phyloP scores from a whole-genome alignment of 257 asterid species.

The Handroanthus guayacan region DNA sequence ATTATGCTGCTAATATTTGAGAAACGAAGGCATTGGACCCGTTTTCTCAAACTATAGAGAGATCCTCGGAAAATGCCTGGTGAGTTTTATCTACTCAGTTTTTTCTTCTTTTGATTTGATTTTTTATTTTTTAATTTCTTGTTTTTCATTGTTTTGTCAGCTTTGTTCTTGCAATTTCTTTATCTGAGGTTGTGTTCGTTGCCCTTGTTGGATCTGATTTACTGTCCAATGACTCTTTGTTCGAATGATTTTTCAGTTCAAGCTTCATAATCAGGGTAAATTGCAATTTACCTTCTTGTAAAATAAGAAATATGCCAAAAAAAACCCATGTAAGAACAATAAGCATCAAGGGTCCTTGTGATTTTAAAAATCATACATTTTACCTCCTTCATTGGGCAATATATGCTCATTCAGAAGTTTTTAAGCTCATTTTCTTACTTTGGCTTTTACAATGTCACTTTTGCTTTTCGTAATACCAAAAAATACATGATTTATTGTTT shows the following conservation, averaged over 20 bases:
- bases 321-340: too few species aligned
- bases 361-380: too few species aligned
- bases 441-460: too few species aligned
- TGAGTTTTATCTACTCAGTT: slow-evolving; percentile 3
- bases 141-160: neutral
- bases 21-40: slow-evolving; percentile 5
- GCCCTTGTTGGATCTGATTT: slow-evolving; percentile 37
- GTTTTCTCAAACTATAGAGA: neutral
- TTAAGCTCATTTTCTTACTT: too few species aligned
- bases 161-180: neutral
- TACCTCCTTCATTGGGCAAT: too few species aligned
- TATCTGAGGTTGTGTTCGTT: slow-evolving; percentile 1
- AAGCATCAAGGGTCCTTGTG: too few species aligned
- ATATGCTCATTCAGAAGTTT: too few species aligned
- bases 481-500: too few species aligned
- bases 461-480: too few species aligned
- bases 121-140: neutral
- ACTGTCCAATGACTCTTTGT: neutral
- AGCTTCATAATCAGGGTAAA: neutral
- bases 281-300: too few species aligned
- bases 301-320: too few species aligned
- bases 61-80: slow-evolving; percentile 32
- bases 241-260: slow-evolving; percentile 22
- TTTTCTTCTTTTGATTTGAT: neutral
- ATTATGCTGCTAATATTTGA: slow-evolving; percentile 30